These are phyloP conservation scores for Fusarium agapanthi DNA, from an alignment of 2,329 filamentous ascomycete genomes.

Conservation along the genomic window DNA sequence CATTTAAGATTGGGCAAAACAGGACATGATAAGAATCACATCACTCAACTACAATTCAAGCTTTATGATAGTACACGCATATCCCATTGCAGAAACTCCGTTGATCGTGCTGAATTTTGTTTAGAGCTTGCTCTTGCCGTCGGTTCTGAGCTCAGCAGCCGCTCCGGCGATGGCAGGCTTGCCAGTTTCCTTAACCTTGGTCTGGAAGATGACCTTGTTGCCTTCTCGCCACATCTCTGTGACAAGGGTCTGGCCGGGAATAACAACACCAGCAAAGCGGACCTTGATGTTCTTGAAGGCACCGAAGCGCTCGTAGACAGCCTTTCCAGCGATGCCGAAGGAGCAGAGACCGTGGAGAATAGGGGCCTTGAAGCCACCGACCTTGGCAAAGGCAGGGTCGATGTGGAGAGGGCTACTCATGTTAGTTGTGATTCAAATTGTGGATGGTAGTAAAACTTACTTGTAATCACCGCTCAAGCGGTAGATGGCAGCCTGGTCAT, in stretches of 20 bases:
- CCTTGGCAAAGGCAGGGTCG: slow-evolving; percentile 91
- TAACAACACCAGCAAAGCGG: slow-evolving; percentile 84
- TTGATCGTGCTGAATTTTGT: slow-evolving; percentile 5
- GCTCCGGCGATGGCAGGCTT: slow-evolving; percentile 86
- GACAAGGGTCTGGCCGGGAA: slow-evolving; percentile 87
- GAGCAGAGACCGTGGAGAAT: slow-evolving; percentile 98
- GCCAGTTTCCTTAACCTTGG: slow-evolving; percentile 90
- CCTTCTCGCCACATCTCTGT: slow-evolving; percentile 97
- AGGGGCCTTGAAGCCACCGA: slow-evolving; percentile 92
- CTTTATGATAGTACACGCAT: slow-evolving; percentile 37
- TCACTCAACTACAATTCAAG: slow-evolving; percentile 41
- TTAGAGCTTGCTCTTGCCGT: slow-evolving; percentile 46
- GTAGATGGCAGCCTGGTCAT: slow-evolving; percentile 94
- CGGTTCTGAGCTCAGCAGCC: slow-evolving; percentile 74
- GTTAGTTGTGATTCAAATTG: background rate
- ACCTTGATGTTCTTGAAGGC: slow-evolving; percentile 92
- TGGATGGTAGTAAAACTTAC: slow-evolving; percentile 46
- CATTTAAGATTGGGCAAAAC: slow-evolving; percentile 30
- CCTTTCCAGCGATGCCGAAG: slow-evolving; percentile 91
- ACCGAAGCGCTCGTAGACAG: slow-evolving; percentile 85
- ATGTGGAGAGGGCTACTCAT: slow-evolving; percentile 80
- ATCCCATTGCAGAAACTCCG: slow-evolving; percentile 23
- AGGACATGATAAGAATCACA: slow-evolving; percentile 23
- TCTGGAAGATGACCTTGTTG: slow-evolving; percentile 82
- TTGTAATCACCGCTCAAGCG: slow-evolving; percentile 94